phyloP scores from a whole-genome alignment of 202 grass and related monocot genomes.

The Eragrostis tef region DNA sequence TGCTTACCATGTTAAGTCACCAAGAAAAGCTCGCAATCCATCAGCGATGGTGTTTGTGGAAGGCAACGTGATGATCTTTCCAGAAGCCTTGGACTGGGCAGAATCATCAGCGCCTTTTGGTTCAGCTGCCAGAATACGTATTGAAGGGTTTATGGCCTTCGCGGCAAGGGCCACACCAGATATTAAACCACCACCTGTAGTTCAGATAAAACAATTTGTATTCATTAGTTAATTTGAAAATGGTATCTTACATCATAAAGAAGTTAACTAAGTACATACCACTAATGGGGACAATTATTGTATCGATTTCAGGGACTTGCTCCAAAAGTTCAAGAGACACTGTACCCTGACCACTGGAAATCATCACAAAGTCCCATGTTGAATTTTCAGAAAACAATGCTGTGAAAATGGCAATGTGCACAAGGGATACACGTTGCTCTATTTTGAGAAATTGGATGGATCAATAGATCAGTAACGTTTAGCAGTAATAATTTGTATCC shows the following conservation, averaged over 20 bases:
- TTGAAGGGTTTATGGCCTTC: constrained; percentile 86
- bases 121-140: constrained; percentile 81
- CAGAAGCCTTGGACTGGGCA: constrained; percentile 77
- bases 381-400: constrained; percentile 17
- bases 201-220: constrained; percentile 16
- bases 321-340: constrained; percentile 84
- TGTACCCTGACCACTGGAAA: constrained; percentile 88
- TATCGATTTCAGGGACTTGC: constrained; percentile 70
- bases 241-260: neutral
- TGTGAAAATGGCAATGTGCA: neutral
- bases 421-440: neutral
- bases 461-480: neutral
- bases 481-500: too few relatives aligned
- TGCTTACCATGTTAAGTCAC: constrained; percentile 85
- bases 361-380: constrained; percentile 31
- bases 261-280: constrained; percentile 51
- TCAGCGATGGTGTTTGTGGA: constrained; percentile 84
- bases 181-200: constrained; percentile 81
- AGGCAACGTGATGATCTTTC: constrained; percentile 68
- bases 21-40: constrained; percentile 88
- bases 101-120: constrained; percentile 91
- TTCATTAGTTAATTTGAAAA: constrained; percentile 33
- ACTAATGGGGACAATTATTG: constrained; percentile 89
- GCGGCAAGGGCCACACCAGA: constrained; percentile 85
- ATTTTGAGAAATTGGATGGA: neutral